Evolutionary conservation across 768 basidiomycete species (phyloP), one percentile per base, ranked within the genome.

Genomic region (Auricularia sp.): DNA sequence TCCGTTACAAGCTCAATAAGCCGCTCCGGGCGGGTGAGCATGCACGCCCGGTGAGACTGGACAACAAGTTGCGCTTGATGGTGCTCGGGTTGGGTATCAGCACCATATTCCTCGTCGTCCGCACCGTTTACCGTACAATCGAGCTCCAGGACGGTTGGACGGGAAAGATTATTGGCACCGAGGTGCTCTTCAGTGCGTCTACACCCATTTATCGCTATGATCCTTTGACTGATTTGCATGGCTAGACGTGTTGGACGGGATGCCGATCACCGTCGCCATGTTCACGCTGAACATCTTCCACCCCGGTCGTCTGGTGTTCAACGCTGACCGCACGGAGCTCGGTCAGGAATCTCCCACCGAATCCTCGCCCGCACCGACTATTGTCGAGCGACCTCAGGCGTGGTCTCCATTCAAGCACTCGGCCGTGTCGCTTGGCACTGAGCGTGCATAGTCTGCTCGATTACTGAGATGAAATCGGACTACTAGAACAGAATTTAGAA

Each of bases 141-240:
- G 83, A 84, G 71, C 75, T 85, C 0, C 67, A 75, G 10, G 79
- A 81, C 64, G 82, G 83, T 0, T 85, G 83, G 82, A 70, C 69
- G 33, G 83, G 84, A 8, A 71, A 74, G 18, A 76, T 85, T 63
- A 83, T 83, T 63, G 69, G 71, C 1, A 83, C 80, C 0, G 71
- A 86, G 68, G 63, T 80, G 3, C 77, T 76, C 62, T 82, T 83
- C 74, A 78, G 79, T 76, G 59, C n/a, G 76, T 72, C 62, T 44
- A 64, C 62, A 34, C 62, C 59, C 29, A 29, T 11, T 34, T 1
- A n/a, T 33, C 2, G 18, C 29, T 29, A 7, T 16, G 18, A 21
- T 18, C 5, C 14, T 3, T 42, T 1, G 16, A 34, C 18, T 39
- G 10, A 13, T 10, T 16, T 16, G 8, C 8, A 21, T 37, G 4